These are phyloP conservation scores for Plasmodium fragile DNA, from an alignment of 169 alveolate species.

Conservation along the genomic window DNA sequence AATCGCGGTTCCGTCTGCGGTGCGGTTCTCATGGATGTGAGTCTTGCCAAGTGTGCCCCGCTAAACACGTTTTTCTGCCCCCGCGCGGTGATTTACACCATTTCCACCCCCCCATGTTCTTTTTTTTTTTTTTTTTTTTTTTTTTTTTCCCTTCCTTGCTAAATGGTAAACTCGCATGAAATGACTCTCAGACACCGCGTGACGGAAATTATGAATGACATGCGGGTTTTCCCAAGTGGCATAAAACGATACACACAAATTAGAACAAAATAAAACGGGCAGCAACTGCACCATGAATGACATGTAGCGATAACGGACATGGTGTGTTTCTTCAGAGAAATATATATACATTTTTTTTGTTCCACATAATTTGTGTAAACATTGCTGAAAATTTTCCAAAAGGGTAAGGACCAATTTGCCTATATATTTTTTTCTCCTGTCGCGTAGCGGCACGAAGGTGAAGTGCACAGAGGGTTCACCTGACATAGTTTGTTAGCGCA, in stretches of 20 bases:
- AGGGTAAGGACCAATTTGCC: neutral
- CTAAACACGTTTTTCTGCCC: neutral
- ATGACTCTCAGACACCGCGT: neutral
- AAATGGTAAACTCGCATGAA: neutral
- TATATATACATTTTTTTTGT: neutral
- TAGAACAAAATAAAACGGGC: neutral
- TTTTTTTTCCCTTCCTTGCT: neutral
- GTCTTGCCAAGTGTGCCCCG: neutral
- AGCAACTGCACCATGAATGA: neutral
- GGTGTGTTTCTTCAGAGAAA: neutral
- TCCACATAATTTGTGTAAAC: neutral
- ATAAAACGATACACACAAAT: neutral
- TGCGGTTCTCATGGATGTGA: neutral
- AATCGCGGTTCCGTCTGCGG: neutral
- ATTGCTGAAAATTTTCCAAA: neutral
- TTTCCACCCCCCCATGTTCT: neutral
- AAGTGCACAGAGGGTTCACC: neutral
- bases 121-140: too few relatives aligned
- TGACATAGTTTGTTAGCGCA: neutral
- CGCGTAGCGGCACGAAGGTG: neutral
- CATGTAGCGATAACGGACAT: neutral
- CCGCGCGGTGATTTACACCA: neutral
- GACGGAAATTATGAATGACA: neutral
- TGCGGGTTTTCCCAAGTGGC: neutral
- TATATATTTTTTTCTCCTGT: neutral